Conservation (phyloP, 1,284 basidiomycete genomes). For the Sporisorium sorghi region DNA sequence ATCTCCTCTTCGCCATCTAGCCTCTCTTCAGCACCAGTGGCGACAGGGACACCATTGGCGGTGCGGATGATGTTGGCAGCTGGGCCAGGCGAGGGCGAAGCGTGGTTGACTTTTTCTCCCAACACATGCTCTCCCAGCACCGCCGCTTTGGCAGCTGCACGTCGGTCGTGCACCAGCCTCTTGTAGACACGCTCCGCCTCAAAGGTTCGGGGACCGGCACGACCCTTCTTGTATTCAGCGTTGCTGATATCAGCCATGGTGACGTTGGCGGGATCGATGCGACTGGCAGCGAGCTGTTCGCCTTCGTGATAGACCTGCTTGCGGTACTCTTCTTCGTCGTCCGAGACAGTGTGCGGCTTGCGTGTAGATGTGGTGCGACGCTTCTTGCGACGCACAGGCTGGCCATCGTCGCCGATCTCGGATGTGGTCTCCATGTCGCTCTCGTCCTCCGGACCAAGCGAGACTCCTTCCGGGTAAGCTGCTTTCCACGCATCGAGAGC, state of each 20-base stretch:
- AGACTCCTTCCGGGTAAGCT: slow-evolving; percentile 36
- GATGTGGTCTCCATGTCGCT: slow-evolving; percentile 50
- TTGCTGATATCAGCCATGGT: slow-evolving; percentile 54
- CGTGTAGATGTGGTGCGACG: slow-evolving; percentile 13
- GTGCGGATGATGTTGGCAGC: slow-evolving; percentile 20
- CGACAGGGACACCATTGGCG: slow-evolving; percentile 26
- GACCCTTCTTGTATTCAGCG: slow-evolving; percentile 51
- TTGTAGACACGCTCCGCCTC: slow-evolving; percentile 59
- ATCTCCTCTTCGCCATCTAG: slow-evolving; percentile 35
- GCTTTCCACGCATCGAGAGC: slow-evolving; percentile 40
- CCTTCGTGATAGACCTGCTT: slow-evolving; percentile 41
- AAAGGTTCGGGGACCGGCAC: slow-evolving; percentile 63
- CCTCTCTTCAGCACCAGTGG: slow-evolving; percentile 25
- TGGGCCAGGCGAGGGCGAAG: slow-evolving; percentile 31
- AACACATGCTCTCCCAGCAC: slow-evolving; percentile 42
- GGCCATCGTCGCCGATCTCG: slow-evolving; percentile 39
- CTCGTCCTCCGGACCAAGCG: slow-evolving; percentile 41
- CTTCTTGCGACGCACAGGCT: slow-evolving; percentile 39
- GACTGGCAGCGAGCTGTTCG: slow-evolving; percentile 28
- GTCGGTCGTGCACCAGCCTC: slow-evolving; percentile 48
- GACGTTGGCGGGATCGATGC: slow-evolving; percentile 36
- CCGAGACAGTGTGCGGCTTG: slow-evolving; percentile 53
- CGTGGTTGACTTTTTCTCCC: slow-evolving; percentile 28
- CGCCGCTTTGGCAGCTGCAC: slow-evolving; percentile 34
- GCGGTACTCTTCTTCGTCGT: slow-evolving; percentile 58